These are phyloP conservation scores for Thecaphora thlaspeos DNA, from an alignment of 1,284 basidiomycete genomes.

Conservation along the genomic window DNA sequence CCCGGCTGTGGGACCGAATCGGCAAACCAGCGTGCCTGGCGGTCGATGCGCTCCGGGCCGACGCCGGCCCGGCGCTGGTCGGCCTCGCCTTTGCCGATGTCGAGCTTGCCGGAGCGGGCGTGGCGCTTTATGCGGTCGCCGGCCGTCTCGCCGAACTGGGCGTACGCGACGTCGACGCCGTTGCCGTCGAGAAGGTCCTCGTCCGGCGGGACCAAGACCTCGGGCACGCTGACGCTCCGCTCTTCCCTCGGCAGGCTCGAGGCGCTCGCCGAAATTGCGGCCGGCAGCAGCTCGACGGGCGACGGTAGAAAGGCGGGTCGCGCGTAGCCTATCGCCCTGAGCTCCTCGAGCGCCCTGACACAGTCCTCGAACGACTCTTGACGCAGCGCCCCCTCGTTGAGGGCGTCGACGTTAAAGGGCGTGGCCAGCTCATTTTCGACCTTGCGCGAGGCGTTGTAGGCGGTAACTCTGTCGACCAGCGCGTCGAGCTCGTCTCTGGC, in stretches of 20 bases:
- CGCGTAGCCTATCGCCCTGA: slow-evolving; percentile 27
- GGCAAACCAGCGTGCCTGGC: slow-evolving; percentile 47
- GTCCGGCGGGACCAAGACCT: slow-evolving; percentile 49
- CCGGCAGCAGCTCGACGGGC: slow-evolving; percentile 47
- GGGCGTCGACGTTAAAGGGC: slow-evolving; percentile 26
- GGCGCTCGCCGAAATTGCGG: slow-evolving; percentile 34
- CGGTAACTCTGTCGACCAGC: slow-evolving; percentile 39
- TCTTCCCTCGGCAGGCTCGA: slow-evolving; percentile 20
- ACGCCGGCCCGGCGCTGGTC: slow-evolving; percentile 43
- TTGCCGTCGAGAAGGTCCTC: slow-evolving; percentile 34
- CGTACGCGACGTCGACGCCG: slow-evolving; percentile 48
- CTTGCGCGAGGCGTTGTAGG: slow-evolving; percentile 40
- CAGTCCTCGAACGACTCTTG: slow-evolving; percentile 49
- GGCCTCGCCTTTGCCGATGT: slow-evolving; percentile 45
- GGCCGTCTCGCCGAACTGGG: slow-evolving; percentile 16
- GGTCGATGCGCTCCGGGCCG: slow-evolving; percentile 33
- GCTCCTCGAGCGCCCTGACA: slow-evolving; percentile 36
- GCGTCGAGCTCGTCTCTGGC: slow-evolving; percentile 36
- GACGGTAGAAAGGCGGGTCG: slow-evolving; percentile 43
- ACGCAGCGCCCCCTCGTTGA: slow-evolving; percentile 18
- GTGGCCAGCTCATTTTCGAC: slow-evolving; percentile 35
- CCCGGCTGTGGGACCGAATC: slow-evolving; percentile 68
- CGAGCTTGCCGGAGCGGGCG: slow-evolving; percentile 20
- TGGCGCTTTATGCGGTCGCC: slow-evolving; percentile 5
- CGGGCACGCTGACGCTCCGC: slow-evolving; percentile 30